Evolutionary conservation across 2,329 filamentous ascomycete species (phyloP).

Genomic region (Ceratocystis harringtonii): DNA sequence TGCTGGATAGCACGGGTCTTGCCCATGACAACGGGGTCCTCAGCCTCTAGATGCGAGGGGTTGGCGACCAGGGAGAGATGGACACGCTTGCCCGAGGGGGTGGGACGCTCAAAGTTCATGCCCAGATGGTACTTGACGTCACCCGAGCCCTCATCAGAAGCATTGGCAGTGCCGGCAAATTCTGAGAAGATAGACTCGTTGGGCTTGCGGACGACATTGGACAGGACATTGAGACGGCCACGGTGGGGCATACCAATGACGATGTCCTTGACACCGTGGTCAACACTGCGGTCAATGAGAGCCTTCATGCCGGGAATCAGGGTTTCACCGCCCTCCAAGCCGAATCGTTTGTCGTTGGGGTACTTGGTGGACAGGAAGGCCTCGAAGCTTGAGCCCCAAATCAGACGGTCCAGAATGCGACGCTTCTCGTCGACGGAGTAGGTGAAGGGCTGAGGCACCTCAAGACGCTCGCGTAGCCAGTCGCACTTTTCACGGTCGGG

Average conservation of each 20-base stretch:
- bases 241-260: constrained; percentile 99
- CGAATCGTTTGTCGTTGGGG: constrained; percentile 98
- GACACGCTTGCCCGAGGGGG: constrained; percentile 96
- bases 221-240: constrained; percentile 92
- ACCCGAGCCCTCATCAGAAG: constrained; percentile 88
- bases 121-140: constrained; percentile 99
- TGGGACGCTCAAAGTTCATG: constrained; percentile 99
- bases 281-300: constrained; percentile 91
- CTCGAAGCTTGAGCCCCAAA: constrained; percentile 98
- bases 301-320: constrained; percentile 99
- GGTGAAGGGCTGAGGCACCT: constrained; percentile 88
- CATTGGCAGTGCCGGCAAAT: constrained; percentile 76
- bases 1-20: constrained; percentile 97
- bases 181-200: constrained; percentile 99
- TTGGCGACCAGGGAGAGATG: constrained; percentile 97
- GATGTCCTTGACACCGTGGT: constrained; percentile 97
- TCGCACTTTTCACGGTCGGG: constrained; percentile 95
- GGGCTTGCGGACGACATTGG: constrained; percentile 96
- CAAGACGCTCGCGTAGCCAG: constrained; percentile 89
- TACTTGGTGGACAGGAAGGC: constrained; percentile 92
- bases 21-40: constrained; percentile 92
- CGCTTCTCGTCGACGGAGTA: constrained; percentile 98
- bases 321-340: constrained; percentile 91
- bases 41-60: constrained; percentile 92
- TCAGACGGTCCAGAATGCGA: constrained; percentile 87